Base-by-base conservation (phyloP, 495 filamentous ascomycete species). In the Daldinia decipiens region DNA sequence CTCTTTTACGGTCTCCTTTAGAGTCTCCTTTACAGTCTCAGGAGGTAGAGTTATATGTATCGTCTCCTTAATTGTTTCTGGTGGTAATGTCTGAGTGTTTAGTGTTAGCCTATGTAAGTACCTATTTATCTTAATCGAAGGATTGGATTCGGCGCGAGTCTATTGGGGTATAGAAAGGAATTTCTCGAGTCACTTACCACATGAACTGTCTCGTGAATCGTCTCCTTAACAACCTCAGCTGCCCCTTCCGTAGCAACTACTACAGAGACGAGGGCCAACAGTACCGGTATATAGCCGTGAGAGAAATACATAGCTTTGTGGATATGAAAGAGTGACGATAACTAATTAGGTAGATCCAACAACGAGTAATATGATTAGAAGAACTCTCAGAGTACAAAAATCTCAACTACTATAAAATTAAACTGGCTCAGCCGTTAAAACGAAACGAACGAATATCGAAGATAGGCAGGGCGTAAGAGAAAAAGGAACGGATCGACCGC, bases 401-500 rank as follows among this genome's bases (percentile, higher is more conserved):
- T 55, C 26, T 15, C 53, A 62, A 67, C 5, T 57, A 31, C 55
- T 54, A 65, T 60, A 55, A 39, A 60, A 64, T 67, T 64, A 63
- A 67, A 67, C 53, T 55, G 69, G 69, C 64, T 21, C 69, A 72
- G 69, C 69, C 69, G 59, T 56, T 13, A 51, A 64, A 71, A 69
- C 59, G 69, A 72, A 72, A 72, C 69, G 69, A 72, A 72, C 29
- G 69, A 59, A 67, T 67, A 21, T n/a, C 40, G 38, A 72, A 64
- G 52, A 60, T 62, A 58, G 59, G 27, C 31, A 67, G 55, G 31
- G 38, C 26, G 54, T 26, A 67, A 60, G 45, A 13, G 39, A 67
- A 67, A 62, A 56, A 53, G 31, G 68, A 67, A 72, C 69, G 69
- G 69, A 72, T 72, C 69, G 63, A 72, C 69, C 69, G 69, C 58